Conservation (phyloP, 805 yeast species). For the Pichia scutulata region DNA sequence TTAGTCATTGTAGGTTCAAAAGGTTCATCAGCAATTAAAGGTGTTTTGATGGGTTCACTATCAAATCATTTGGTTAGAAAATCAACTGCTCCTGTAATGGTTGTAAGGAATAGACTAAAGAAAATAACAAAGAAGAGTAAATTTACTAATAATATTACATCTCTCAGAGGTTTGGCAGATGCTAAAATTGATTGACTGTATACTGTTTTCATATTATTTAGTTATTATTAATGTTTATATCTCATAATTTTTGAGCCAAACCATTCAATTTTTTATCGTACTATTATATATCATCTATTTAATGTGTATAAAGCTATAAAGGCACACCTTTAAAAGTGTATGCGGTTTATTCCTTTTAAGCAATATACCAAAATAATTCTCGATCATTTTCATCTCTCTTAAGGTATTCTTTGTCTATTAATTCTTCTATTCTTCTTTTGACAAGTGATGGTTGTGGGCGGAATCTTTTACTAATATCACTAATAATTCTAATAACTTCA, state of each 20-base stretch:
- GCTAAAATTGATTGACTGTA: slow-evolving; percentile 31
- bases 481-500: slow-evolving; percentile 40
- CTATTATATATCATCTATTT: not conserved
- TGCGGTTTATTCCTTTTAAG: slow-evolving; percentile 19
- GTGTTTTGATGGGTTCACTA: slow-evolving; percentile 65
- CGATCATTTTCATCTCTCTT: slow-evolving; percentile 60
- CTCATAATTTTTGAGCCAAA: not conserved
- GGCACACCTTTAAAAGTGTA: not conserved
- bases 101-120: slow-evolving; percentile 63
- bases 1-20: slow-evolving; percentile 70
- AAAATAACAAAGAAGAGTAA: slow-evolving; percentile 51
- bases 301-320: not conserved
- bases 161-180: slow-evolving; percentile 35
- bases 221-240: not conserved
- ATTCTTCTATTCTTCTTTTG: slow-evolving; percentile 63
- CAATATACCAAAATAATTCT: slow-evolving; percentile 59
- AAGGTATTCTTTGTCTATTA: slow-evolving; percentile 76
- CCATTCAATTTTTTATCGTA: not conserved
- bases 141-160: slow-evolving; percentile 49
- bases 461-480: slow-evolving; percentile 55
- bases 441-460: slow-evolving; percentile 60
- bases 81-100: slow-evolving; percentile 73
- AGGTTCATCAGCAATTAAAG: slow-evolving; percentile 64
- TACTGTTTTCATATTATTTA: not conserved
- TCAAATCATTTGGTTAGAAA: slow-evolving; percentile 67